Evolutionary conservation across 2,329 filamentous ascomycete genomes (phyloP), one percentile per base, ranked within the genome.

Genomic region (Cytospora schulzeri): DNA sequence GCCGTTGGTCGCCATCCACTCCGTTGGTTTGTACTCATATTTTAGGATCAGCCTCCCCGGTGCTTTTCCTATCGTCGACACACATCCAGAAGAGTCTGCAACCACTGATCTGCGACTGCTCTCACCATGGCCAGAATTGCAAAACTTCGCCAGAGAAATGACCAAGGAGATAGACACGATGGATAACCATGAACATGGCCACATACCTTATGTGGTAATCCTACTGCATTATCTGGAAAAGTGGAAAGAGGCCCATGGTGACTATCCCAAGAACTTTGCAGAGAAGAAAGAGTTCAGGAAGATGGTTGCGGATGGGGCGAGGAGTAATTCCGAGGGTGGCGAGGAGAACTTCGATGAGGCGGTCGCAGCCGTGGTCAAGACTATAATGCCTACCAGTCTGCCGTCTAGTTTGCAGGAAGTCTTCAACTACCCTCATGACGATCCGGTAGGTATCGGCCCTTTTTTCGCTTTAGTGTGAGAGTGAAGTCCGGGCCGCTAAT

Each of bases 271-370:
- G 14, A 89, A 82, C 3, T 97, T 96, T 77, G 87, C 89, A 68
- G 92, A 98, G 68, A 99, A 99, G 80, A 88, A 83, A 9, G 88
- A 88, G 17, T 98, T 99, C 74, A 85, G 91, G 63, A 85, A 88
- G 31, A 77, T 89, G 15, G 86, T 99, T 1, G 81, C 87, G 14
- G 81, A 82, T 7, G 87, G 85, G 3, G 85, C 90, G 70, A 86
- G 93, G 70, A 91, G 81, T 58, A 96, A 88, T 64, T 76, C 92
- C 0, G 93, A 96, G 75, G 93, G 93, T 54, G 91, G 91, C 63
- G 95, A 99, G 74, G 95, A 99, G 79, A 99, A 99, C 76, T 99
- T 93, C 73, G 92, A 97, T 66, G 95, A 99, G 77, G 96, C 95
- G 4, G 88, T 89, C 54, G 88, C 87, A 17, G 92, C 93, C 6